Evolutionary conservation across 805 yeast genomes (phyloP).

Genomic region (Ogataea populi-albae): DNA sequence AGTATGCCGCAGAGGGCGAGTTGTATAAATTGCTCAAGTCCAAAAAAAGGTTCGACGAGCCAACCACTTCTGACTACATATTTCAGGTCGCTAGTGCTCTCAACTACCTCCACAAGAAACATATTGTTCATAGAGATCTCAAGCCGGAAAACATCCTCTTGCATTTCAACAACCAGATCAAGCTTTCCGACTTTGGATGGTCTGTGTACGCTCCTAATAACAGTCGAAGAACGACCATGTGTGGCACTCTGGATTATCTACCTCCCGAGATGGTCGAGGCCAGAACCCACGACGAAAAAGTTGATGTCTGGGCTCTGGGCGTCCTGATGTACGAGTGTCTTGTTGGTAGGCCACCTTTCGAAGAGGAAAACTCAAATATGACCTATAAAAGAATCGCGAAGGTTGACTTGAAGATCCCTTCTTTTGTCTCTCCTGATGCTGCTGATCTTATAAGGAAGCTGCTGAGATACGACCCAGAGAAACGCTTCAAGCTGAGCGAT

Average conservation of each 20-base stretch:
- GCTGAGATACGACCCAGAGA: slow-evolving; percentile 64
- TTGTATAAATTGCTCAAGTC: slow-evolving; percentile 68
- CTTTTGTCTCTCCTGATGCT: slow-evolving; percentile 68
- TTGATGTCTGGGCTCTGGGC: slow-evolving; percentile 93
- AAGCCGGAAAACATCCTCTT: slow-evolving; percentile 91
- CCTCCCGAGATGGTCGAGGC: slow-evolving; percentile 95
- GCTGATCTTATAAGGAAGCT: slow-evolving; percentile 65
- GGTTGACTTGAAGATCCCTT: slow-evolving; percentile 74
- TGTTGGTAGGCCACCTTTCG: slow-evolving; percentile 91
- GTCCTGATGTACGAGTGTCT: slow-evolving; percentile 80
- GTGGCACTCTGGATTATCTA: slow-evolving; percentile 91
- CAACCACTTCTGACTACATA: slow-evolving; percentile 72
- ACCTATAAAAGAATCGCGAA: slow-evolving; percentile 79
- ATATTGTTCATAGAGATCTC: slow-evolving; percentile 86
- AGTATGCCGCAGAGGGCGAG: slow-evolving; percentile 84
- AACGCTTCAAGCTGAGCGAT: slow-evolving; percentile 58
- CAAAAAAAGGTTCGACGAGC: slow-evolving; percentile 68
- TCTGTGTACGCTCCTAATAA: slow-evolving; percentile 64
- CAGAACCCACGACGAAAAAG: slow-evolving; percentile 70
- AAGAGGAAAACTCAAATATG: slow-evolving; percentile 69
- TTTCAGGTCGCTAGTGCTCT: slow-evolving; percentile 82
- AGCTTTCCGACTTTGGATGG: slow-evolving; percentile 96
- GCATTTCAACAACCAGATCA: slow-evolving; percentile 71
- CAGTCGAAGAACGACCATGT: slow-evolving; percentile 68
- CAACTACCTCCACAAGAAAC: slow-evolving; percentile 69